Base-by-base conservation (phyloP, 768 basidiomycete genomes). In the Hygrophoropsis aurantiaca region DNA sequence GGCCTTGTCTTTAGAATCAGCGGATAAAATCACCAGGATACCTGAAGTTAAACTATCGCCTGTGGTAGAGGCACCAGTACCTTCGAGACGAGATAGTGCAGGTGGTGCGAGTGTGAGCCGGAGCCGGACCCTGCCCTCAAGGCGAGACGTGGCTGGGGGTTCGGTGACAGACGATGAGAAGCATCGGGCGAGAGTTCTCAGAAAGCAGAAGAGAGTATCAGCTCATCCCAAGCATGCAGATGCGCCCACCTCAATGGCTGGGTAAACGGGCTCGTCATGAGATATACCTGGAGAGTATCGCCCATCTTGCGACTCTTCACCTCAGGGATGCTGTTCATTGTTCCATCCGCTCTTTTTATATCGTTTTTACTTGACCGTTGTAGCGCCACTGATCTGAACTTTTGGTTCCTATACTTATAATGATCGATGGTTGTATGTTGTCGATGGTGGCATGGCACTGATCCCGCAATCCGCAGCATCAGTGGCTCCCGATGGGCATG, bases 71-170 rank as follows among this genome's bases (percentile, higher is more conserved):
- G 60, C 70, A 39, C 69, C 77, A 23, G 13, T 30, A 30, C 50
- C 63, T 30, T 59, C 68, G 24, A 61, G 56, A 24, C 42, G 58
- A 30, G 49, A 50, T 23, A 69, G 56, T 30, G 59, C 60, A 11
- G 60, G 64, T 8, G 60, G 69, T 3, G 65, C 68, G 11, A 73
- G 71, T 19, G 70, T 85, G 20, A 72, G 69, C 40, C 74, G 87
- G 20, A 86, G 87, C 58, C 75, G 80, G 46, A 90, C 87, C 30
- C 46, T 90, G 38, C 87, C 87, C 54, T 62, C 46, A 11, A 58
- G 58, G 18, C 52, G 57, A 56, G 41, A 49, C 27, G 37, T 39
- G 30, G 34, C 40, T 37, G 40, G 47, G 30, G 30, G 46, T 24
- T 40, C 36, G 35, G 24, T 50, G 23, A 18, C 55, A 47, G 65